Conservation (phyloP, 441 rosid species). For the Melastoma candidum region DNA sequence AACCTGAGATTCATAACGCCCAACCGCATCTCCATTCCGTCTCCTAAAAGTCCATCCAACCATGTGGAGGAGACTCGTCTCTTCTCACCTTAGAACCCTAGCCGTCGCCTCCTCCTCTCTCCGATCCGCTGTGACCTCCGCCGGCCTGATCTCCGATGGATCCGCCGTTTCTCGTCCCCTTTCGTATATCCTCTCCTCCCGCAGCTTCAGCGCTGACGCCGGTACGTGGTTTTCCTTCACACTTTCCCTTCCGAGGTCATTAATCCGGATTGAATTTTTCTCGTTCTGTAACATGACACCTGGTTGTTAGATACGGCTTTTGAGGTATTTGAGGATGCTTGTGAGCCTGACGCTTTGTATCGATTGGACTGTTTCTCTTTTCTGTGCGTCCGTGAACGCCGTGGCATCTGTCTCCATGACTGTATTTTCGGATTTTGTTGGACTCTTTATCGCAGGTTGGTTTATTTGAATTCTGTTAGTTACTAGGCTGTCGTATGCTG, state of each 20-base stretch:
- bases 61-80: slow-evolving; percentile 9
- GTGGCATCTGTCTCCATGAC: too few relatives aligned
- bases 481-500: background rate
- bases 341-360: too few relatives aligned
- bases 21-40: background rate
- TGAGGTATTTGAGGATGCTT: too few relatives aligned
- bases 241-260: background rate
- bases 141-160: background rate
- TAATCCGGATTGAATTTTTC: background rate
- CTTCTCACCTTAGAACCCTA: slow-evolving; percentile 8
- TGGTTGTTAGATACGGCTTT: too few relatives aligned
- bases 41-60: background rate
- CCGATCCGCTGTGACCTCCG: background rate
- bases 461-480: too few relatives aligned
- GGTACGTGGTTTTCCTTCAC: background rate
- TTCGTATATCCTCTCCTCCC: background rate
- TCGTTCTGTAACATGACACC: too few relatives aligned
- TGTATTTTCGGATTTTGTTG: too few relatives aligned
- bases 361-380: too few relatives aligned
- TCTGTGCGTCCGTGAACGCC: too few relatives aligned
- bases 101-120: slow-evolving; percentile 2
- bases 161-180: slow-evolving; percentile 2
- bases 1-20: slow-evolving; percentile 4
- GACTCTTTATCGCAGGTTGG: too few relatives aligned
- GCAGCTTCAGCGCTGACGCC: slow-evolving; percentile 6